Evolutionary conservation across 176 grass and related monocot genomes (phyloP).

Genomic region (Panicum miliaceum): DNA sequence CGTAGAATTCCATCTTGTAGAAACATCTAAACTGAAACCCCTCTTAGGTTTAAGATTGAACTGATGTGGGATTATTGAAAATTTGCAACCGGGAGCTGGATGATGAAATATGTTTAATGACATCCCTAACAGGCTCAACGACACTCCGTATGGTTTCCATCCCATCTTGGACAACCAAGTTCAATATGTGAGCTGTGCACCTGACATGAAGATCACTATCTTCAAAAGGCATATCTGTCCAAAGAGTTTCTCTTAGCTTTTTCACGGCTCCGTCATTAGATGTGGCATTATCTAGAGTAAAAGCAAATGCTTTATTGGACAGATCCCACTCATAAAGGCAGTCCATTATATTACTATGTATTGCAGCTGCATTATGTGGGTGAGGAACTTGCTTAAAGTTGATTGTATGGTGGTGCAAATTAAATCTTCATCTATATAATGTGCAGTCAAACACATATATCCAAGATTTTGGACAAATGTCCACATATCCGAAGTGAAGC

Average conservation of each 20-base stretch:
- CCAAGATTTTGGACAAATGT: neutral
- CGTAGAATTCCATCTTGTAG: conserved; percentile 4
- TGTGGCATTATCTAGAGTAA: neutral
- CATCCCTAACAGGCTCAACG: neutral
- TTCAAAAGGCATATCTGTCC: neutral
- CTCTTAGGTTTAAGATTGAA: neutral
- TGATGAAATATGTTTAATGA: neutral
- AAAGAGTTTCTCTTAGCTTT: neutral
- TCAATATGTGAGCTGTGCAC: neutral
- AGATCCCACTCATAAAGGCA: conserved; percentile 11
- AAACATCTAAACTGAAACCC: neutral
- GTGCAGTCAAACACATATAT: neutral
- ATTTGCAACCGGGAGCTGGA: neutral
- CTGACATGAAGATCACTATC: neutral
- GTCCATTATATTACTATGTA: neutral
- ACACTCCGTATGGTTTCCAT: neutral
- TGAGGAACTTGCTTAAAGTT: neutral
- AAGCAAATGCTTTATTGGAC: neutral
- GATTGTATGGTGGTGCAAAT: neutral
- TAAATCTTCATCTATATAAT: neutral
- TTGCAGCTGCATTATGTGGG: neutral
- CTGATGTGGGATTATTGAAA: neutral
- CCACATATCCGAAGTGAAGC: conserved; percentile 2
- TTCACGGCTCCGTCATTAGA: neutral
- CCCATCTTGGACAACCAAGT: conserved; percentile 10